Evolutionary conservation across 345 rosid species (phyloP).

Genomic region (Eucalyptus decipiens): DNA sequence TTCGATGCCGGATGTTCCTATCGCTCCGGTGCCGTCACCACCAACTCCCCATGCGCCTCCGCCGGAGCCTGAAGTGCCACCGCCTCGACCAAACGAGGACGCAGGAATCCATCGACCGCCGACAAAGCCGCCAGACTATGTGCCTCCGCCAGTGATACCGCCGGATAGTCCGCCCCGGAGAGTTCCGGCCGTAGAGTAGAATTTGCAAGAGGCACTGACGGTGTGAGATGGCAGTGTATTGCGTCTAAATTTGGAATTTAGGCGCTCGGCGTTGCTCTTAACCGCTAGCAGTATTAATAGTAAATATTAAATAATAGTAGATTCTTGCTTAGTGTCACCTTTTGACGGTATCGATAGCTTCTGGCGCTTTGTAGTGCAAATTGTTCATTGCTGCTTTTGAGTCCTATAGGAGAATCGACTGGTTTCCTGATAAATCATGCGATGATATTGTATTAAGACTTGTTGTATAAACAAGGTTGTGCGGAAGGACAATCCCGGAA

Average conservation of each 20-base stretch:
- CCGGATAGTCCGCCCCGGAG: not conserved
- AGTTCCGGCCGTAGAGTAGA: not conserved
- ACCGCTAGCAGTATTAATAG: not conserved
- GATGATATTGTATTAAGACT: not conserved
- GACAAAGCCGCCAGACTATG: not conserved
- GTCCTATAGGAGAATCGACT: not conserved
- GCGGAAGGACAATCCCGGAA: not conserved
- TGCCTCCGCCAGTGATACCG: not conserved
- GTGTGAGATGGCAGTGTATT: not conserved
- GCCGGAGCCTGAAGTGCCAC: not conserved
- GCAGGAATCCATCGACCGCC: not conserved
- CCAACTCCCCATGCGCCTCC: not conserved
- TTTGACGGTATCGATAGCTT: not conserved
- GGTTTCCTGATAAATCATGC: not conserved
- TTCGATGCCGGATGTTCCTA: not conserved
- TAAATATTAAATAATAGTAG: not conserved
- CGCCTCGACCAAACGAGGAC: not conserved
- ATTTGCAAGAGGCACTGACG: not conserved
- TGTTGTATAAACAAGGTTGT: not conserved
- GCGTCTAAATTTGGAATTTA: not conserved
- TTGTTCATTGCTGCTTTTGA: not conserved
- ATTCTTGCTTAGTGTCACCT: not conserved
- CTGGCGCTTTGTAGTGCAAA: not conserved
- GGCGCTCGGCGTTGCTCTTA: not conserved
- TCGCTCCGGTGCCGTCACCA: fast-evolving